A percentile compares a stretch with the other conserved stretches of the same genome.
Conservation (phyloP, 2,329 filamentous ascomycete genomes). For the Exophiala sideris region DNA sequence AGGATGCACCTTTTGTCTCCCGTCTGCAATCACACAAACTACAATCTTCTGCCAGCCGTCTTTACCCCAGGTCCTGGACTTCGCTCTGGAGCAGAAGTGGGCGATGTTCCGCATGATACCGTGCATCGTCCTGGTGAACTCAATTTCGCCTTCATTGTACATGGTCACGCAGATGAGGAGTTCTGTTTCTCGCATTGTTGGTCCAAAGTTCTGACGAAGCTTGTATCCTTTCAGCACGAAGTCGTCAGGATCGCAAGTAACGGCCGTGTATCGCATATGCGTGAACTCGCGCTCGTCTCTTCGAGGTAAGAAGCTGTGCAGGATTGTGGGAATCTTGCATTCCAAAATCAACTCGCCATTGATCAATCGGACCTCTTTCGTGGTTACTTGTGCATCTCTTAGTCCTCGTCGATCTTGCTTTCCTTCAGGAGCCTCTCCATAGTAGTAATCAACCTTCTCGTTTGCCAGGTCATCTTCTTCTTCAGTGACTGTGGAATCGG, state of each 20-base stretch:
- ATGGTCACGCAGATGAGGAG: constrained; percentile 96
- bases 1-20: constrained; percentile 87
- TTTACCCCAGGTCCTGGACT: constrained; percentile 94
- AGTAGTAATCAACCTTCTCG: constrained; percentile 72
- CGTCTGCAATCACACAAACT: constrained; percentile 93
- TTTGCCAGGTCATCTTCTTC: constrained; percentile 39
- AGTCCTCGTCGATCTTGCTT: constrained; percentile 86
- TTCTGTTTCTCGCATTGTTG: constrained; percentile 82
- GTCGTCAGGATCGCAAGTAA: constrained; percentile 96
- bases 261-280: constrained; percentile 96
- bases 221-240: constrained; percentile 88
- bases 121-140: constrained; percentile 97
- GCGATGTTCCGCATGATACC: constrained; percentile 98
- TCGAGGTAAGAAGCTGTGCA: constrained; percentile 93
- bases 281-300: constrained; percentile 95
- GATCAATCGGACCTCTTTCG: constrained; percentile 91
- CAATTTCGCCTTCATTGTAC: constrained; percentile 98
- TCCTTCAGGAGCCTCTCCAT: constrained; percentile 81
- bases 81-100: constrained; percentile 89
- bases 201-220: constrained; percentile 83
- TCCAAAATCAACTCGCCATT: constrained; percentile 97
- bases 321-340: constrained; percentile 97
- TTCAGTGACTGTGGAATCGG: constrained; percentile 58
- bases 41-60: constrained; percentile 99
- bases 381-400: constrained; percentile 79